phyloP scores from a whole-genome alignment of 179 eudicot genomes.

The Actinidia chinensis region DNA sequence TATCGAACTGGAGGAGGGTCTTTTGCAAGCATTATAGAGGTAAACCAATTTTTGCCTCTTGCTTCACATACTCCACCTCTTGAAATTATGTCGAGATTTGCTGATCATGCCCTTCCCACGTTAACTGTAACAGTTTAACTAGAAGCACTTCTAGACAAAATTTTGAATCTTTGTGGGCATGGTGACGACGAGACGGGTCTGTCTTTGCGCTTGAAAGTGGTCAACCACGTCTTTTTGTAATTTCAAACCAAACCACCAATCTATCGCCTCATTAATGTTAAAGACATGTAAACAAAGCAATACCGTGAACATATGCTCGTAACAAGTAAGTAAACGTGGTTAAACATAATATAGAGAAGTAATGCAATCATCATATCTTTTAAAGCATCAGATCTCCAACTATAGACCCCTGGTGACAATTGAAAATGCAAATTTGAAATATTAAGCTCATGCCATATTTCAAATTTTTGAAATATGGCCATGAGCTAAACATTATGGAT shows the following conservation, averaged over 20 bases:
- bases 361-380: background rate
- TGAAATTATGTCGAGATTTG: constrained; percentile 92
- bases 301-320: constrained; percentile 11
- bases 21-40: constrained; percentile 90
- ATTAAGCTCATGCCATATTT: background rate
- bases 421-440: background rate
- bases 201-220: constrained; percentile 89
- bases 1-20: constrained; percentile 78
- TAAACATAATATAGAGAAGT: background rate
- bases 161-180: constrained; percentile 95
- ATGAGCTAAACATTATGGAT: too few species aligned
- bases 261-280: constrained; percentile 93
- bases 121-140: constrained; percentile 76
- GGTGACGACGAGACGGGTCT: constrained; percentile 85
- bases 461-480: too few species aligned
- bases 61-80: constrained; percentile 94
- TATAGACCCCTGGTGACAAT: background rate
- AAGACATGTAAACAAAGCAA: constrained; percentile 46
- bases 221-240: constrained; percentile 90
- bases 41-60: constrained; percentile 85
- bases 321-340: background rate
- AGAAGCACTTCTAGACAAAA: constrained; percentile 82
- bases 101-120: constrained; percentile 93
- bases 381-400: background rate
- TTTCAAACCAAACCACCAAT: constrained; percentile 86